These are phyloP conservation scores for Solanum sejunctum DNA, from an alignment of 257 asterid species.

Conservation along the genomic window DNA sequence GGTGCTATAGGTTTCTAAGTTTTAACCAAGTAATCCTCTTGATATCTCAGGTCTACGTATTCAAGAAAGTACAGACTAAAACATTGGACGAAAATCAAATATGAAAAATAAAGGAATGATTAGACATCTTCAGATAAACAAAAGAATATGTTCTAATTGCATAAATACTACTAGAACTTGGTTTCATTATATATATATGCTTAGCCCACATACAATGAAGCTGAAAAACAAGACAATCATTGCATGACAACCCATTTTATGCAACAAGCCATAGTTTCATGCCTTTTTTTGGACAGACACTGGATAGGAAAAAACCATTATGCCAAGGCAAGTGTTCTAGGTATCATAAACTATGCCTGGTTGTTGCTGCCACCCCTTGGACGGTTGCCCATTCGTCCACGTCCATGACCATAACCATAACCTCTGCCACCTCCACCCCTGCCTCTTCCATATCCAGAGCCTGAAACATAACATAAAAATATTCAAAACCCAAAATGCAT, in stretches of 20 bases:
- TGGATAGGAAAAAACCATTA: not conserved
- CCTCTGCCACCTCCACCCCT: conserved; percentile 70
- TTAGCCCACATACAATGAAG: conserved; percentile 3
- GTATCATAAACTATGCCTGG: conserved; percentile 35
- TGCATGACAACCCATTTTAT: not conserved
- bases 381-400: conserved; percentile 41
- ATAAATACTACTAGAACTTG: conserved; percentile 21
- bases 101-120: not conserved
- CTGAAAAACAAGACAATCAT: conserved; percentile 8
- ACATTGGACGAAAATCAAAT: not conserved
- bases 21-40: too few species aligned
- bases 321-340: conserved; percentile 6
- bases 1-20: not conserved
- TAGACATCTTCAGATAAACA: not conserved
- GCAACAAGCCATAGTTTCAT: conserved; percentile 5
- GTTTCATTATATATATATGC: conserved; percentile 4
- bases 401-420: conserved; percentile 27
- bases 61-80: not conserved
- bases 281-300: conserved; percentile 2
- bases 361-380: conserved; percentile 46
- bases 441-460: conserved; percentile 71
- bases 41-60: not conserved
- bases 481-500: not conserved
- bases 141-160: not conserved
- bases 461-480: conserved; percentile 12